phyloP scores from a whole-genome alignment of 345 rosid genomes.

The Populus nigra region DNA sequence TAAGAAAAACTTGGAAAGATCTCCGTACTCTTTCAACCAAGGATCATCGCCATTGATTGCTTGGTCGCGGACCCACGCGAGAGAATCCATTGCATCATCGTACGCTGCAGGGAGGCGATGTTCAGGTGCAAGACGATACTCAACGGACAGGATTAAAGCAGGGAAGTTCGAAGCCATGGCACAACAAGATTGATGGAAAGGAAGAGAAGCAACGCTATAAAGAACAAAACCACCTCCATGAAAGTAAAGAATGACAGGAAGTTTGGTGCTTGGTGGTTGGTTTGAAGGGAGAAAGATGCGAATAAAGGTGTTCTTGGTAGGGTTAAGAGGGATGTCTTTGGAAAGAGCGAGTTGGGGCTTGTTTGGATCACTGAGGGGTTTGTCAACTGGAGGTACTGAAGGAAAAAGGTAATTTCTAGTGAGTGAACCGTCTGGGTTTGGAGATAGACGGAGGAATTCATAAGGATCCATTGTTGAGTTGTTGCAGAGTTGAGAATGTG shows the following conservation, averaged over 20 bases:
- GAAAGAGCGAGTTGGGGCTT: conserved; percentile 33
- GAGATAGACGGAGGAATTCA: conserved; percentile 49
- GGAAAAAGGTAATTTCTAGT: conserved; percentile 46
- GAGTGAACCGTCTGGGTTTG: conserved; percentile 67
- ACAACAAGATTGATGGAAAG: conserved; percentile 54
- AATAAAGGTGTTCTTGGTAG: conserved; percentile 45
- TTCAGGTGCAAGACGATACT: conserved; percentile 87
- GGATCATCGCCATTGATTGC: conserved; percentile 51
- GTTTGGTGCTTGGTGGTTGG: conserved; percentile 37
- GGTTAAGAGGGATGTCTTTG: conserved; percentile 61
- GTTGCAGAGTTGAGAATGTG: neutral
- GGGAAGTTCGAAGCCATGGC: conserved; percentile 44
- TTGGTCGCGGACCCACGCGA: conserved; percentile 68
- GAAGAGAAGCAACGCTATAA: conserved; percentile 41
- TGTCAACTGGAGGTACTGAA: conserved; percentile 28
- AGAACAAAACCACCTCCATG: conserved; percentile 80
- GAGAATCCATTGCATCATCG: conserved; percentile 67
- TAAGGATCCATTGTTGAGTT: conserved; percentile 41
- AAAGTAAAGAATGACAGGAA: conserved; percentile 63
- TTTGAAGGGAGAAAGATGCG: conserved; percentile 57
- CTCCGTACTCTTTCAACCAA: conserved; percentile 59
- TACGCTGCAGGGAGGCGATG: conserved; percentile 92
- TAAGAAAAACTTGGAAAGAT: conserved; percentile 56
- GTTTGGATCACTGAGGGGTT: conserved; percentile 12
- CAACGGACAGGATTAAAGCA: conserved; percentile 61